Evolutionary conservation across 116 monocot species (phyloP), one percentile per base, ranked within the genome.

Genomic region (Papilionanthe hybrid): DNA sequence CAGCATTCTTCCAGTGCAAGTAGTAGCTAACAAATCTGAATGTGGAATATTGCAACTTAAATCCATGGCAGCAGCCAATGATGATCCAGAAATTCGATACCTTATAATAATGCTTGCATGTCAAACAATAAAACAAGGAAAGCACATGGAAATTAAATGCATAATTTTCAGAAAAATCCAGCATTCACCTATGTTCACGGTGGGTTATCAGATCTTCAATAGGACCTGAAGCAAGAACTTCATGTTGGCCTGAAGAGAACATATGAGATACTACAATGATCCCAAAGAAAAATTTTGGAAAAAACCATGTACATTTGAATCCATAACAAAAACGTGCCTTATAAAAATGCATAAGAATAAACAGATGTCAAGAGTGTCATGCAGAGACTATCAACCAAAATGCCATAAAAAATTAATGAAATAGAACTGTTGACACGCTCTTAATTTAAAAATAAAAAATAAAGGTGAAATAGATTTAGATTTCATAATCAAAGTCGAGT

Each of bases 201-300:
- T 98, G 95, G 29, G 95, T 93, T 83, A 98, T 93, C 80, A 94
- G 81, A 84, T 98, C 98, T 78, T 98, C 98, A 79, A 98, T 98
- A 57, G 98, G 98, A 20, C 98, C 98, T 57, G 98, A 98, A 75
- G 98, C 94, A 80, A 98, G 87, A 83, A 98, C 86, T 90, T 98
- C 98, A 90, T 98, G 98, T 84, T 98, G 98, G 79, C 90, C 98
- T 98, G 88, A 48, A 88, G 43, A 53, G 17, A 53, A 53, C 53
- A 13, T 15, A 65, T 7, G 23, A 65, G 22, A 65, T 25, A 65
- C 10, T 11, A 27, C 7, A 65, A 65, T 65, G 25, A 65, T n/a
- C n/a, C n/a, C n/a, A n/a, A n/a, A n/a, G n/a, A n/a, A n/a, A n/a
- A n/a, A n/a, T 27, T 25, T 25, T 27, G 12, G 7, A 65, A 65